Base-by-base conservation (phyloP, 2,329 filamentous ascomycete genomes). In the Gremmenia infestans region DNA sequence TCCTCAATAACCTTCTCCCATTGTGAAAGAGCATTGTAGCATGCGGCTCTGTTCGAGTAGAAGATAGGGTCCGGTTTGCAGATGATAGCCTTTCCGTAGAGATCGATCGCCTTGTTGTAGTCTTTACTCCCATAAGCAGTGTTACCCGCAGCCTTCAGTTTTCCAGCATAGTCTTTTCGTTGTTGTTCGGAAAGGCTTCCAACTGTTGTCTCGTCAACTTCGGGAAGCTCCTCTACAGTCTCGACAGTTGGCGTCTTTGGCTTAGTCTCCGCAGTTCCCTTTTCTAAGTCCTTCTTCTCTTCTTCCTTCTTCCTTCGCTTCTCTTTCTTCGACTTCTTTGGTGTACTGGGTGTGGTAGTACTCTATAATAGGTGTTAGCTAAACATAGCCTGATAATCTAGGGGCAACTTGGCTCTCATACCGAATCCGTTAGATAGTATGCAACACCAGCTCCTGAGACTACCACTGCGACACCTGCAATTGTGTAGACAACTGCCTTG, bases 1-100 rank as follows among this genome's bases (percentile, higher is more conserved):
- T 99, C 94, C 68, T 96, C 93, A 60, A 99, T 88, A 56, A 97
- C 94, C 78, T 94, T 93, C 50, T 95, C 88, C 91, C 93, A 99
- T 67, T 96, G 82, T 63, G 85, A 86, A 70, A 94, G 85, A 63
- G 94, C 91, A 72, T 96, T 97, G 78, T 91, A 95, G 81, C 94
- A 99, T 53, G 94, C 94, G 56, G 94, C 94, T 67, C 94, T 88
- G 81, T 99, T 99, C 62, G 94, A 97, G 81, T 95, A 99, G 81
- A 94, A 99, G 72, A 99, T 92, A 35, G 94, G 91, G 70, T 99
- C 94, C 56, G 92, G 88, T 77, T 94, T 96, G 87, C 94, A 97
- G 51, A 97, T 78, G 67, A 99, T 96, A 50, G 94, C 94, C 77
- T 96, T 90, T 64, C 89, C 89, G 76, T 99, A 99, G 37, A 99